Evolutionary conservation across 2,329 filamentous ascomycete genomes (phyloP).

Genomic region (Plenodomus biglobosus): DNA sequence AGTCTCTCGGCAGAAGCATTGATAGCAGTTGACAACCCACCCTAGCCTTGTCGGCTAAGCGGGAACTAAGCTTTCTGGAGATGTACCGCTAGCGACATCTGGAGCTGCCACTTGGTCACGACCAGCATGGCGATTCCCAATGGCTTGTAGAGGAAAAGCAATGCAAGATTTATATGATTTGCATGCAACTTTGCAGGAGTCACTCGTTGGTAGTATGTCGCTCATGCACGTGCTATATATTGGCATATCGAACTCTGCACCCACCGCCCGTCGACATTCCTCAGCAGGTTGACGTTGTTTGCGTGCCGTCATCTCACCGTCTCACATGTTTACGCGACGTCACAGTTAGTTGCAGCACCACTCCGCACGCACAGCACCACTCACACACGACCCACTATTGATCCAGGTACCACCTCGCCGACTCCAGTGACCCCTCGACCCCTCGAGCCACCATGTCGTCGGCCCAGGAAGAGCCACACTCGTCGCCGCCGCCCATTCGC

Average conservation of each 20-base stretch:
- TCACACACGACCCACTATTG: conserved; percentile 31
- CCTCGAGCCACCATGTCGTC: conserved; percentile 28
- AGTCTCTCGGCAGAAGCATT: background rate
- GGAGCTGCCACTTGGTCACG: conserved; percentile 11
- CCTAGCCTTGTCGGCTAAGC: conserved; percentile 20
- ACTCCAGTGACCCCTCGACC: conserved; percentile 1
- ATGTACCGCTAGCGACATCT: conserved; percentile 23
- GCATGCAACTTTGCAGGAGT: background rate
- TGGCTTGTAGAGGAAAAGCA: conserved; percentile 14
- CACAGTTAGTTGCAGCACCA: too few relatives aligned
- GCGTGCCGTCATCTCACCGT: background rate
- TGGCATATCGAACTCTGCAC: background rate
- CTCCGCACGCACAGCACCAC: conserved; percentile 18
- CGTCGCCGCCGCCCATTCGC: conserved; percentile 17
- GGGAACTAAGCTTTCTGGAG: conserved; percentile 35
- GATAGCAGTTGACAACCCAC: background rate
- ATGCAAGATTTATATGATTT: conserved; percentile 10
- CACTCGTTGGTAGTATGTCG: background rate
- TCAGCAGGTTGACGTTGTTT: background rate
- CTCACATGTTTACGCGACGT: conserved; percentile 21
- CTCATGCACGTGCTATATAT: background rate
- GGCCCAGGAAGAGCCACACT: conserved; percentile 19
- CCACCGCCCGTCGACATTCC: background rate
- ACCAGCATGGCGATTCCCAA: conserved; percentile 7
- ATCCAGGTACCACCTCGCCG: conserved; percentile 10